Conservation (phyloP, 225 moss, liverwort and hornwort genomes). For the Physcomitrium patens region DNA sequence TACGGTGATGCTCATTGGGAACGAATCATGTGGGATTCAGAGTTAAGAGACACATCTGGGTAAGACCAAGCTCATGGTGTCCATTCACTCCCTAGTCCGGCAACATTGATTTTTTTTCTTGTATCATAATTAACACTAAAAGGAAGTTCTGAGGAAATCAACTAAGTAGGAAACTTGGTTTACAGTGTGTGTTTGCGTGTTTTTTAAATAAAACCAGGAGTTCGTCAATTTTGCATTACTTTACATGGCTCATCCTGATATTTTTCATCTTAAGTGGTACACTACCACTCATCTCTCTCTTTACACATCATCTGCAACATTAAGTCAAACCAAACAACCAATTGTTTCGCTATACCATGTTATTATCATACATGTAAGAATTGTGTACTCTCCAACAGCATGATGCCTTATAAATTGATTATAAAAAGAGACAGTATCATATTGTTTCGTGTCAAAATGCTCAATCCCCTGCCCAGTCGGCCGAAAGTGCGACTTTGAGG, state of each 20-base stretch:
- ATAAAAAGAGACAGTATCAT: slow-evolving; percentile 76
- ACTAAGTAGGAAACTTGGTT: not conserved
- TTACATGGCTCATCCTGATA: slow-evolving; percentile 87
- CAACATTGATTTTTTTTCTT: not conserved
- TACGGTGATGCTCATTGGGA: not conserved
- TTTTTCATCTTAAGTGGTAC: slow-evolving; percentile 85
- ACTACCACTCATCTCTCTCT: slow-evolving; percentile 14
- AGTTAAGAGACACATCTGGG: slow-evolving; percentile 64
- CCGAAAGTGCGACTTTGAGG: slow-evolving; percentile 79
- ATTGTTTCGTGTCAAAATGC: slow-evolving; percentile 82
- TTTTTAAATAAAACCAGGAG: slow-evolving; percentile 45
- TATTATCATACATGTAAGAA: not conserved
- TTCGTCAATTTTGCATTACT: slow-evolving; percentile 85
- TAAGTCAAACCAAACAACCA: not conserved
- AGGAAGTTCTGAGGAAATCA: not conserved
- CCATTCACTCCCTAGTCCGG: not conserved
- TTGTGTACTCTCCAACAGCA: not conserved
- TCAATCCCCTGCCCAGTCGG: slow-evolving; percentile 86
- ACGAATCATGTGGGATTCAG: slow-evolving; percentile 41
- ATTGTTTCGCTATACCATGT: not conserved
- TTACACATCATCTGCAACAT: not conserved
- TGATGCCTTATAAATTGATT: slow-evolving; percentile 10
- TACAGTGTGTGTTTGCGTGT: slow-evolving; percentile 4
- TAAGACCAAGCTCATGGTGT: slow-evolving; percentile 74
- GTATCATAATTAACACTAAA: not conserved